Evolutionary conservation across 352 stramenopile genomes (phyloP).

Genomic region (Phytophthora boehmeriae): DNA sequence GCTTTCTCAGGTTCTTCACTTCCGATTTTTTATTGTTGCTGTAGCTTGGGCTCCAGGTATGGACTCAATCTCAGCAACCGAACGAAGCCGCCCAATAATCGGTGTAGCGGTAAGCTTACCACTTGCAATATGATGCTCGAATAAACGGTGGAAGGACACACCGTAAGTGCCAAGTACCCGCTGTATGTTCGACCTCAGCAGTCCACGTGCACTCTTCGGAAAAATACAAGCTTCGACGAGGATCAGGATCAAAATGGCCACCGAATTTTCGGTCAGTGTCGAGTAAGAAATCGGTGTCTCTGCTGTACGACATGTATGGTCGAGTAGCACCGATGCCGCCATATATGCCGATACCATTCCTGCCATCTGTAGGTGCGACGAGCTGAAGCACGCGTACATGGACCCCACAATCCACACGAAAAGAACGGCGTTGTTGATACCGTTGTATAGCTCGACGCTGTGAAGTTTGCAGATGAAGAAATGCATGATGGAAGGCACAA

Average conservation of each 20-base stretch:
- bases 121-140: slow-evolving; percentile 57
- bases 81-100: slow-evolving; percentile 13
- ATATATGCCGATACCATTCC: slow-evolving; percentile 78
- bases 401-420: slow-evolving; percentile 66
- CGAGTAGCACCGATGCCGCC: slow-evolving; percentile 59
- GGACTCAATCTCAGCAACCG: slow-evolving; percentile 12
- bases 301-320: slow-evolving; percentile 46
- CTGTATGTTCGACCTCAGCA: slow-evolving; percentile 66
- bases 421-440: slow-evolving; percentile 65
- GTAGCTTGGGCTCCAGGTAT: slow-evolving; percentile 5
- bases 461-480: slow-evolving; percentile 73
- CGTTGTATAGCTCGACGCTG: slow-evolving; percentile 50
- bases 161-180: slow-evolving; percentile 48
- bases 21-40: slow-evolving; percentile 26
- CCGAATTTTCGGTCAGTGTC: slow-evolving; percentile 64
- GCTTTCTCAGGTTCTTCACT: slow-evolving; percentile 43
- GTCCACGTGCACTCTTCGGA: slow-evolving; percentile 52
- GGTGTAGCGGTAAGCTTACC: slow-evolving; percentile 12
- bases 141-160: slow-evolving; percentile 48
- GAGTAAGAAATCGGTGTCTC: slow-evolving; percentile 53
- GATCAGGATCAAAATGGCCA: slow-evolving; percentile 75
- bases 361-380: slow-evolving; percentile 52
- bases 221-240: slow-evolving; percentile 54
- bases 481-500: slow-evolving; percentile 73
- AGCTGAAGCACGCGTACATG: slow-evolving; percentile 79